phyloP scores from a whole-genome alignment of 345 rosid species.

The Citrus unshiu region DNA sequence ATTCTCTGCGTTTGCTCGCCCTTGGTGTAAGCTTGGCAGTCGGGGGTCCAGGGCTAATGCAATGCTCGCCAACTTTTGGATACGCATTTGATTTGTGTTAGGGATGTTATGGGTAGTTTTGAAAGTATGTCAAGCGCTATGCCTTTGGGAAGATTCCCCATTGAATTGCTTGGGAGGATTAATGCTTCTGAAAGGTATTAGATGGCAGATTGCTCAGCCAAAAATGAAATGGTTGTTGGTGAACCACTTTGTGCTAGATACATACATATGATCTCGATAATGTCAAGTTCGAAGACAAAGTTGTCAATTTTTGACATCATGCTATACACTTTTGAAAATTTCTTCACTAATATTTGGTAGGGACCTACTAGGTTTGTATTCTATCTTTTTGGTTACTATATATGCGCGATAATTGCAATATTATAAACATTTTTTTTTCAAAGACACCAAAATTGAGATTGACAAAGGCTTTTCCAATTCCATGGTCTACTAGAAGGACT shows the following conservation, averaged over 20 bases:
- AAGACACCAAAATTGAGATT: no score
- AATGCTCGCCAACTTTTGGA: slow-evolving; percentile 2
- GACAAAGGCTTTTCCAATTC: neutral
- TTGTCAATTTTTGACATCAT: neutral
- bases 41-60: neutral
- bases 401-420: neutral
- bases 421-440: neutral
- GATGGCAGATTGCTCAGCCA: neutral
- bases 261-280: neutral
- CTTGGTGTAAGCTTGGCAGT: neutral
- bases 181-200: neutral
- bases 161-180: no score
- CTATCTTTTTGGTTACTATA: neutral
- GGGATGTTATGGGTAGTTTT: neutral
- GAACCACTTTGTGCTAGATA: neutral
- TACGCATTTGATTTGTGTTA: neutral
- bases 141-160: neutral
- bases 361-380: neutral
- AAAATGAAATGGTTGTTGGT: neutral
- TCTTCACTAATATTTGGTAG: neutral
- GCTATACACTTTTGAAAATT: neutral
- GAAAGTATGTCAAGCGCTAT: neutral
- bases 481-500: neutral
- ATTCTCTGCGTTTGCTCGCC: neutral
- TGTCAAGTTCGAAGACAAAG: neutral